Evolutionary conservation across 148 eudicot species (phyloP).

Genomic region (Nyssa sinensis): DNA sequence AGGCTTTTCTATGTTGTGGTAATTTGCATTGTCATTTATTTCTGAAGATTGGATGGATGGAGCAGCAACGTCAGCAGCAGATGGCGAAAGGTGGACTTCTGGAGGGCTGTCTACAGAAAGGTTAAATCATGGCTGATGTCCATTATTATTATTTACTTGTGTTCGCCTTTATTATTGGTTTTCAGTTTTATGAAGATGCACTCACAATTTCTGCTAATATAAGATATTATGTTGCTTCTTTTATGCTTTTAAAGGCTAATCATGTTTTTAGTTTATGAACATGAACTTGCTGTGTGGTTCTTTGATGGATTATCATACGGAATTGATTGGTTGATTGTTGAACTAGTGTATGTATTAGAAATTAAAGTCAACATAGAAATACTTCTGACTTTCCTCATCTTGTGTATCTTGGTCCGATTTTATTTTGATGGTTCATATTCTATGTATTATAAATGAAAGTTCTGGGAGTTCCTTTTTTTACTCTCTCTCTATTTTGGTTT

Average conservation of each 20-base stretch:
- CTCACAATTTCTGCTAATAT: neutral
- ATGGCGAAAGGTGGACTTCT: constrained; percentile 50
- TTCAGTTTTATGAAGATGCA: neutral
- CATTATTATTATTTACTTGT: neutral
- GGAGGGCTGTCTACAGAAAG: constrained; percentile 52
- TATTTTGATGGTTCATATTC: no score
- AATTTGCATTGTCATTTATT: constrained; percentile 11
- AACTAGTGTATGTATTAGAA: no score
- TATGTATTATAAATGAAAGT: no score
- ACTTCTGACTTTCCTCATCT: no score
- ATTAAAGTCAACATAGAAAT: no score
- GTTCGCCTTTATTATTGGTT: neutral
- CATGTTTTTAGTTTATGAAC: constrained; percentile 2
- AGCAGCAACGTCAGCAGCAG: constrained; percentile 58
- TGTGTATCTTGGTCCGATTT: no score
- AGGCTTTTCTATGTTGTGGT: neutral
- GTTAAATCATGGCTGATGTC: constrained; percentile 28
- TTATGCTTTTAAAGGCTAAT: neutral
- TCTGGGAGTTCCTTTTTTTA: no score
- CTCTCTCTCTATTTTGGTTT: neutral
- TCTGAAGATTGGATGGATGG: constrained; percentile 74
- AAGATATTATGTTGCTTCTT: neutral
- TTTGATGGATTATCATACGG: no score
- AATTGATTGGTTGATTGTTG: neutral
- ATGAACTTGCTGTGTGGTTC: neutral